These are phyloP conservation scores for Haplosporangium gracile DNA, from an alignment of 192 early-diverging fungal species.

Conservation along the genomic window DNA sequence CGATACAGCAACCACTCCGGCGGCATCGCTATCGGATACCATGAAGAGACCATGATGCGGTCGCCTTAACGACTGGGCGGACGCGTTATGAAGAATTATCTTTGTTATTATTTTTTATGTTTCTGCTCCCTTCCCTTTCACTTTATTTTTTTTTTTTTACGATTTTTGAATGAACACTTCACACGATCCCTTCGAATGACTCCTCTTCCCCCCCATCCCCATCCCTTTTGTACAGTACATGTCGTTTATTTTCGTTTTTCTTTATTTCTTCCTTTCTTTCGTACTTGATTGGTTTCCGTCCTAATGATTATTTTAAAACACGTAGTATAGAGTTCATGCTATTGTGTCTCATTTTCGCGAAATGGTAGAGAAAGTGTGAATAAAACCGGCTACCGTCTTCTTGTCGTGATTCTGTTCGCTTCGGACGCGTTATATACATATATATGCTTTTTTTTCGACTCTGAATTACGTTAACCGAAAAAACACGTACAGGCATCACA, in stretches of 20 bases:
- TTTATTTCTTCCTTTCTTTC: background rate
- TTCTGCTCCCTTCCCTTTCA: background rate
- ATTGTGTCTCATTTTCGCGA: background rate
- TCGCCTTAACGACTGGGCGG: background rate
- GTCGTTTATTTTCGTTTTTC: background rate
- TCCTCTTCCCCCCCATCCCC: background rate
- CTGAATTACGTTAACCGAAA: too few relatives aligned
- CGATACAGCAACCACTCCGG: background rate
- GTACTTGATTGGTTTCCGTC: background rate
- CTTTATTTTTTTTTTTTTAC: background rate
- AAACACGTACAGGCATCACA: too few relatives aligned
- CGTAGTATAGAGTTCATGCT: background rate
- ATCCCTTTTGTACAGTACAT: background rate
- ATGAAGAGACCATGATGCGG: constrained; percentile 6
- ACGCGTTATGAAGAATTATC: background rate
- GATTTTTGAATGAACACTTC: background rate
- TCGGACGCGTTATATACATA: too few relatives aligned
- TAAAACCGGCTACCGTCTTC: too few relatives aligned
- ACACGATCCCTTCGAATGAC: background rate
- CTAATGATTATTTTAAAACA: background rate
- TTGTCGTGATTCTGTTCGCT: too few relatives aligned
- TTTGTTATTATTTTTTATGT: background rate
- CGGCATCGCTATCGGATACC: background rate
- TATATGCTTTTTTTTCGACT: too few relatives aligned
- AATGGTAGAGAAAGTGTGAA: too few relatives aligned